phyloP scores from a whole-genome alignment of 495 filamentous ascomycete species.

The Paragyromitra xinjiangensis region DNA sequence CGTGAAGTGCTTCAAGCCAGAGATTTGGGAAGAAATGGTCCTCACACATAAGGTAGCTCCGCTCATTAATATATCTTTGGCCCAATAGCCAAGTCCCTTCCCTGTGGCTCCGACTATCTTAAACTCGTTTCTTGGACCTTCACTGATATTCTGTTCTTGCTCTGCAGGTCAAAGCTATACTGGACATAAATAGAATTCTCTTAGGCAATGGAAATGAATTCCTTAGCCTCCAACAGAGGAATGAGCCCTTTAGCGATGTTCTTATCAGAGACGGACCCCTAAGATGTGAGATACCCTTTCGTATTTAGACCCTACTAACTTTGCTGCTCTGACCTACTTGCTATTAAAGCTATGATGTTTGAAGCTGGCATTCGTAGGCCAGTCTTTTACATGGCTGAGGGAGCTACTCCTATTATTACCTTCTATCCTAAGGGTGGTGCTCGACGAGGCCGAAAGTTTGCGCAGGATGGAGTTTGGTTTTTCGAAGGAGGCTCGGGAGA shows the following conservation, averaged over 20 bases:
- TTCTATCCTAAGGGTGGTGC: not conserved
- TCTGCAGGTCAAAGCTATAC: not conserved
- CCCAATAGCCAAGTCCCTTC: too few relatives aligned
- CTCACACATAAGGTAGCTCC: slow-evolving; percentile 17
- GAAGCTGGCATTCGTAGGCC: not conserved
- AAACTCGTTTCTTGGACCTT: not conserved
- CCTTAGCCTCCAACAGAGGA: not conserved
- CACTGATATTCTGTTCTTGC: not conserved
- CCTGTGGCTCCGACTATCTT: not conserved
- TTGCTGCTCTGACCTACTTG: not conserved
- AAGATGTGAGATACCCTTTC: not conserved
- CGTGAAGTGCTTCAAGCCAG: slow-evolving; percentile 36
- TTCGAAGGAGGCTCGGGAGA: too few relatives aligned
- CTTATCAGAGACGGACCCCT: not conserved
- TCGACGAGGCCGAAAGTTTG: not conserved
- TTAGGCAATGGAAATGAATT: not conserved
- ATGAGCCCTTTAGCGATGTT: not conserved
- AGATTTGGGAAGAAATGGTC: slow-evolving; percentile 32
- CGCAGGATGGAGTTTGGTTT: too few relatives aligned
- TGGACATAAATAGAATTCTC: slow-evolving; percentile 17
- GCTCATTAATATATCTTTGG: not conserved
- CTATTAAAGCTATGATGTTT: not conserved
- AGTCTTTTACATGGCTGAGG: not conserved
- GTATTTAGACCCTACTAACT: not conserved
- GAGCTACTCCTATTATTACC: not conserved